These are phyloP conservation scores for Lentinula lateritia DNA, from an alignment of 768 basidiomycete genomes.

Conservation along the genomic window DNA sequence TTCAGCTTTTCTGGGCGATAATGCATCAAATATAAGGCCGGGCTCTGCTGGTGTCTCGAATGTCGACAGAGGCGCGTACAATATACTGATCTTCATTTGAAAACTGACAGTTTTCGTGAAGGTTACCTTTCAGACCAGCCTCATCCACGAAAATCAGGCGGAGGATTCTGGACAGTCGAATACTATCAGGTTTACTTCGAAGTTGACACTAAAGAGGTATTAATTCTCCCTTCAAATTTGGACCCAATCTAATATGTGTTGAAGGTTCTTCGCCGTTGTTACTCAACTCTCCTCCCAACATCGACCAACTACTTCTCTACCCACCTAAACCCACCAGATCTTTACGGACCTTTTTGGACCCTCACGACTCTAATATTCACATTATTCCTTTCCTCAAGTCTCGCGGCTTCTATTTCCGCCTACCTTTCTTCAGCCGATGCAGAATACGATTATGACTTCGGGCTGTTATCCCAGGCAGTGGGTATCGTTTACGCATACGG, in stretches of 20 bases:
- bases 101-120: conserved; percentile 17
- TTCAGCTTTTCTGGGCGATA: conserved; percentile 55
- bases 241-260: background rate
- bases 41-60: conserved; percentile 35
- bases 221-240: conserved; percentile 9
- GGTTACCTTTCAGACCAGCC: conserved; percentile 61
- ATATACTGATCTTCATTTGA: background rate
- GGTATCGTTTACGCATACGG: conserved; percentile 87
- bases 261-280: conserved; percentile 70
- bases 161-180: conserved; percentile 76
- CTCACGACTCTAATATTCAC: conserved; percentile 91
- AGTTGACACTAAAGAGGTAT: conserved; percentile 72
- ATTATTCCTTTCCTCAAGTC: conserved; percentile 89
- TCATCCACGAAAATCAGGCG: conserved; percentile 35
- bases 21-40: conserved; percentile 22
- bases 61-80: conserved; percentile 42
- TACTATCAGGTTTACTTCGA: conserved; percentile 89
- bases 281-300: conserved; percentile 72
- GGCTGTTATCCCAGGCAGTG: conserved; percentile 75
- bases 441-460: conserved; percentile 79
- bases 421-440: conserved; percentile 64
- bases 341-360: conserved; percentile 97
- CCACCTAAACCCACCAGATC: conserved; percentile 64
- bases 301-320: conserved; percentile 57
- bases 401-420: conserved; percentile 81